Evolutionary conservation across 768 basidiomycete species (phyloP).

Genomic region (Crassisporium funariophilum): DNA sequence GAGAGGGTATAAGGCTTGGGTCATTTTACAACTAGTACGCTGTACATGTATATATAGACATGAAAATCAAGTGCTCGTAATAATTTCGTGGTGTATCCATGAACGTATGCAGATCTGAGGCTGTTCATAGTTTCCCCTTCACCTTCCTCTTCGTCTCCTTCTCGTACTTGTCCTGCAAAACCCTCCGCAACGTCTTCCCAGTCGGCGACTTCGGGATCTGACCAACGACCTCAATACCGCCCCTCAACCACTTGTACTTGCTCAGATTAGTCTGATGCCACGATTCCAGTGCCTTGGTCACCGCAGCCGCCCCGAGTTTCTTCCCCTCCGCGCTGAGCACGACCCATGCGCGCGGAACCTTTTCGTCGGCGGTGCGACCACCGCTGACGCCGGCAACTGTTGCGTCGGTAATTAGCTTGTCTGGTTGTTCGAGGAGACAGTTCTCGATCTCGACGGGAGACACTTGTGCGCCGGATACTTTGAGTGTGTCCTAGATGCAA

Average conservation of each 20-base stretch:
- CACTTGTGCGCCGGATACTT: slow-evolving; percentile 79
- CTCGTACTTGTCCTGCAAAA: slow-evolving; percentile 63
- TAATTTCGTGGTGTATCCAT: too few relatives aligned
- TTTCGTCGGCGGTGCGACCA: slow-evolving; percentile 71
- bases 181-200: slow-evolving; percentile 68
- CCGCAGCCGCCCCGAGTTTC: slow-evolving; percentile 42
- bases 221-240: slow-evolving; percentile 66
- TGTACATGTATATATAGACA: too few relatives aligned
- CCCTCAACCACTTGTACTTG: slow-evolving; percentile 76
- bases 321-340: slow-evolving; percentile 62
- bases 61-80: too few relatives aligned
- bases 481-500: slow-evolving; percentile 65
- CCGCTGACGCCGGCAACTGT: slow-evolving; percentile 76
- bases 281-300: slow-evolving; percentile 49
- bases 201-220: slow-evolving; percentile 78
- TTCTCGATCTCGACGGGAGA: slow-evolving; percentile 81
- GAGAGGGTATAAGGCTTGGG: too few relatives aligned
- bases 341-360: slow-evolving; percentile 78
- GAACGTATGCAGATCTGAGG: too few relatives aligned
- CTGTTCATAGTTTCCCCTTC: slow-evolving; percentile 33
- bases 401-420: slow-evolving; percentile 61
- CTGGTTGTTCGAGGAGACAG: slow-evolving; percentile 61
- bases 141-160: slow-evolving; percentile 23
- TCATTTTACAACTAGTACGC: too few relatives aligned
- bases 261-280: slow-evolving; percentile 70